These are phyloP conservation scores for Plasmodium vivax DNA, from an alignment of 169 alveolate species.

Conservation along the genomic window DNA sequence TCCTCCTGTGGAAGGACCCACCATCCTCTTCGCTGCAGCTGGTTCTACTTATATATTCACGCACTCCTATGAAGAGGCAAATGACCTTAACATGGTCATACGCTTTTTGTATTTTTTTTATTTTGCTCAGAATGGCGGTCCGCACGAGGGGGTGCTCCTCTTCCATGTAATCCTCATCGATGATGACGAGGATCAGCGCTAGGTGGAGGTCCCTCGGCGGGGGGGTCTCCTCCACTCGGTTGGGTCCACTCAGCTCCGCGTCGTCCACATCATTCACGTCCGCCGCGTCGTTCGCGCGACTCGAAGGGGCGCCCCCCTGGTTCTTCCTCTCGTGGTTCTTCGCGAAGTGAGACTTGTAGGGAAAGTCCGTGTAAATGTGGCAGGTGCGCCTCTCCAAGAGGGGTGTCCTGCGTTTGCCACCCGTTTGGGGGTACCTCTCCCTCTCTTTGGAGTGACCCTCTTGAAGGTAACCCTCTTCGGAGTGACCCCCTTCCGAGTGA, in stretches of 20 bases:
- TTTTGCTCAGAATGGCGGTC: constrained; percentile 13
- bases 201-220: not conserved
- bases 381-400: constrained; percentile 5
- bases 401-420: not conserved
- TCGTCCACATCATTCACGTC: too few species aligned
- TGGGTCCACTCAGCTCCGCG: not conserved
- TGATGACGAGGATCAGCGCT: constrained; percentile 35
- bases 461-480: not conserved
- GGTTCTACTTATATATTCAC: constrained; percentile 45
- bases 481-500: too few species aligned
- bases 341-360: constrained; percentile 58
- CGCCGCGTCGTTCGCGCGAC: too few species aligned
- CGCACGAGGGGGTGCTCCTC: not conserved
- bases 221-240: constrained; percentile 1
- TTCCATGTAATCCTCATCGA: constrained; percentile 45
- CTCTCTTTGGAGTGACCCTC: too few species aligned
- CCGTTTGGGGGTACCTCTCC: not conserved
- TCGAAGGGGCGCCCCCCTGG: not conserved
- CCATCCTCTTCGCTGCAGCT: not conserved
- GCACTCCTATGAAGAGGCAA: constrained; percentile 66
- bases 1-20: not conserved
- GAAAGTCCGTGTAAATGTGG: constrained; percentile 42
- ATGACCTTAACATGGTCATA: constrained; percentile 28
- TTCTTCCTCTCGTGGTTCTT: constrained; percentile 11
- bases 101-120: constrained; percentile 36